phyloP scores from a whole-genome alignment of 2,329 filamentous ascomycete genomes.

The Amylocarpus encephaloides region DNA sequence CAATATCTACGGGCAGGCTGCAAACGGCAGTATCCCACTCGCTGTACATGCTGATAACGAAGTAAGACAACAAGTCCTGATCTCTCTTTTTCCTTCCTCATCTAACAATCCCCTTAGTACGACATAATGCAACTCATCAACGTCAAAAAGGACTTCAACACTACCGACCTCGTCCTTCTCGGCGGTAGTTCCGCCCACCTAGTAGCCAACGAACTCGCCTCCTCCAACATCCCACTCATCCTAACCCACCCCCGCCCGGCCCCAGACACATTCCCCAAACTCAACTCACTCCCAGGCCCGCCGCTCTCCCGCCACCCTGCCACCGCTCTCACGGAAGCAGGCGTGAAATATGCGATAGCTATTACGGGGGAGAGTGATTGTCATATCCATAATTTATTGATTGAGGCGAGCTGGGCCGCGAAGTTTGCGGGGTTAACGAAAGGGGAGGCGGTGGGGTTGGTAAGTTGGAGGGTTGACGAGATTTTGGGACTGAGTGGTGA shows the following conservation, averaged over 20 bases:
- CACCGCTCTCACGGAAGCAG: slow-evolving; percentile 35
- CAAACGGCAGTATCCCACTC: slow-evolving; percentile 35
- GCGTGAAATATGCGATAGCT: slow-evolving; percentile 34
- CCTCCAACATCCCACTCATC: slow-evolving; percentile 38
- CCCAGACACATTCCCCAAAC: slow-evolving; percentile 33
- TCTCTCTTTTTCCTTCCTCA: not conserved
- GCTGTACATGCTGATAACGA: slow-evolving; percentile 37
- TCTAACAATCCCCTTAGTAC: slow-evolving; percentile 27
- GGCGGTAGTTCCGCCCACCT: slow-evolving; percentile 36
- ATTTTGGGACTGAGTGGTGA: slow-evolving; percentile 33
- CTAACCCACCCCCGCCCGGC: slow-evolving; percentile 35
- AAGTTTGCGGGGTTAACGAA: slow-evolving; percentile 36
- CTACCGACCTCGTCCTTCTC: slow-evolving; percentile 34
- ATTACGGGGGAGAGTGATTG: slow-evolving; percentile 30
- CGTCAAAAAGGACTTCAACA: slow-evolving; percentile 33
- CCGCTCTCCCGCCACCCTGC: slow-evolving; percentile 37
- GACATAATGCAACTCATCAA: slow-evolving; percentile 38
- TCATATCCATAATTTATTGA: slow-evolving; percentile 35
- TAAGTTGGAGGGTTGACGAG: slow-evolving; percentile 37
- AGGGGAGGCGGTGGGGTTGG: slow-evolving; percentile 33
- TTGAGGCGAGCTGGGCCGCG: slow-evolving; percentile 37
- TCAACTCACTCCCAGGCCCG: slow-evolving; percentile 36
- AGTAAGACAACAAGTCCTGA: slow-evolving; percentile 19
- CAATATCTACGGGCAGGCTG: slow-evolving; percentile 35
- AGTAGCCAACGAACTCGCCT: slow-evolving; percentile 36